A percentile compares a stretch with the other conserved stretches of the same genome.
phyloP scores from a whole-genome alignment of 1,284 basidiomycete species.

The Sporisorium exsertum region DNA sequence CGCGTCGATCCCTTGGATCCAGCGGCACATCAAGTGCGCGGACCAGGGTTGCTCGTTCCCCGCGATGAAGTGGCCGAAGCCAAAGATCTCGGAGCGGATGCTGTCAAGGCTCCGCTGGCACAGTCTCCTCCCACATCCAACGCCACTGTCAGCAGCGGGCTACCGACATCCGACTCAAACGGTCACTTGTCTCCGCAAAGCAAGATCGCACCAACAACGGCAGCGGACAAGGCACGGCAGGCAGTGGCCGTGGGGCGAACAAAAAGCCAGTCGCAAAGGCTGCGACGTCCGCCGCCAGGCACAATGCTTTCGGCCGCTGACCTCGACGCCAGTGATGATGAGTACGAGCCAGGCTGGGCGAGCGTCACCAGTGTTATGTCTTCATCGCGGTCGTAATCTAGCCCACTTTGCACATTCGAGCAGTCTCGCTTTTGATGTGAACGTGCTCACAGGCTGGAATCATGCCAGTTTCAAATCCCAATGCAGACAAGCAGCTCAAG shows the following conservation, averaged over 20 bases:
- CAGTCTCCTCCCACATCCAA: conserved; percentile 11
- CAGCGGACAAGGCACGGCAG: conserved; percentile 39
- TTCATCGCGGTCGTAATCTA: conserved; percentile 32
- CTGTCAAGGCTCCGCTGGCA: conserved; percentile 38
- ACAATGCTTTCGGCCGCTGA: conserved; percentile 58
- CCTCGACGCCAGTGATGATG: conserved; percentile 64
- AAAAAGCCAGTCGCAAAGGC: conserved; percentile 52
- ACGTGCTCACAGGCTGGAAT: neutral
- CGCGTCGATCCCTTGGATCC: conserved; percentile 53
- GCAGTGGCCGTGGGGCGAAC: conserved; percentile 51
- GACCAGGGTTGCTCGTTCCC: conserved; percentile 51
- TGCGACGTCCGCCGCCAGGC: conserved; percentile 59
- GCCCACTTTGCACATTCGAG: neutral
- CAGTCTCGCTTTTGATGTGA: neutral
- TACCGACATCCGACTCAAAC: conserved; percentile 10
- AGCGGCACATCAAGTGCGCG: conserved; percentile 48
- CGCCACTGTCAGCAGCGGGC: neutral
- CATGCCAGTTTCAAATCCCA: neutral
- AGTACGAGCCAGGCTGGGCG: conserved; percentile 65
- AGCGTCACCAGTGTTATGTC: conserved; percentile 58
- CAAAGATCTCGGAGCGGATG: conserved; percentile 22
- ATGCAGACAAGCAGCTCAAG: neutral
- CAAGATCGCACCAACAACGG: neutral
- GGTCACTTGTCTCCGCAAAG: conserved; percentile 11
- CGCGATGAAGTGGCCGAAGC: conserved; percentile 54